phyloP scores from a whole-genome alignment of 768 basidiomycete genomes.

The Pleurotus giganteus region DNA sequence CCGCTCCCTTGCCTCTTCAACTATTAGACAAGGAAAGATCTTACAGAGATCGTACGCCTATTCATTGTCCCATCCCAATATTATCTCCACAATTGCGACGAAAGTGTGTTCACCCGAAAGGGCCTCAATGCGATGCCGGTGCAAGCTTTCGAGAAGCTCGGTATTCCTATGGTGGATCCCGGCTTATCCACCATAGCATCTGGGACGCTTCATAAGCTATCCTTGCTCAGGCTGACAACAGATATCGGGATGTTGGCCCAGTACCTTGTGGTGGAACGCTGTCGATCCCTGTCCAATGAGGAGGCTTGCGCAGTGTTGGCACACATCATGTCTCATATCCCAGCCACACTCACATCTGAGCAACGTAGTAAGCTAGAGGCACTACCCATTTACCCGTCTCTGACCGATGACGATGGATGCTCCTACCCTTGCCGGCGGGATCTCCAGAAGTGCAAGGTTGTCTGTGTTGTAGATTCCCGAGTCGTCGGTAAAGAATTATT shows the following conservation, averaged over 20 bases:
- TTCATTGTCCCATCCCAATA: background rate
- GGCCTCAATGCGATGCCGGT: constrained; percentile 21
- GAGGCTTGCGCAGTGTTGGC: too few relatives aligned
- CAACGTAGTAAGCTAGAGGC: too few relatives aligned
- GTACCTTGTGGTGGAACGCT: too few relatives aligned
- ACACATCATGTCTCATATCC: too few relatives aligned
- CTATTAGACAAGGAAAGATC: constrained; percentile 1
- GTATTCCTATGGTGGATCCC: constrained; percentile 32
- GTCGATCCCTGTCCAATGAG: too few relatives aligned
- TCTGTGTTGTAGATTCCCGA: background rate
- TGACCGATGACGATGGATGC: background rate
- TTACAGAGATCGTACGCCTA: background rate
- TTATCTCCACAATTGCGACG: background rate
- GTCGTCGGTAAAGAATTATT: background rate
- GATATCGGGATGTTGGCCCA: too few relatives aligned
- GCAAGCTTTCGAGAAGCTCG: constrained; percentile 23
- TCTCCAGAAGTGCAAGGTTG: background rate
- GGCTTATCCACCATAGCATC: background rate
- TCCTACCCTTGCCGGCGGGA: background rate
- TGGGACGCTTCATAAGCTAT: background rate
- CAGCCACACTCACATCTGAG: too few relatives aligned
- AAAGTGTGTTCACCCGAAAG: constrained; percentile 23
- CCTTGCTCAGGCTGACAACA: too few relatives aligned
- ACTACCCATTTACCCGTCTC: background rate
- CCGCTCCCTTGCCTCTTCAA: too few relatives aligned